Percentiles rank a stretch among this genome's conserved stretches.
phyloP scores from a whole-genome alignment of 352 stramenopile species.

The Phytophthora parvispora region DNA sequence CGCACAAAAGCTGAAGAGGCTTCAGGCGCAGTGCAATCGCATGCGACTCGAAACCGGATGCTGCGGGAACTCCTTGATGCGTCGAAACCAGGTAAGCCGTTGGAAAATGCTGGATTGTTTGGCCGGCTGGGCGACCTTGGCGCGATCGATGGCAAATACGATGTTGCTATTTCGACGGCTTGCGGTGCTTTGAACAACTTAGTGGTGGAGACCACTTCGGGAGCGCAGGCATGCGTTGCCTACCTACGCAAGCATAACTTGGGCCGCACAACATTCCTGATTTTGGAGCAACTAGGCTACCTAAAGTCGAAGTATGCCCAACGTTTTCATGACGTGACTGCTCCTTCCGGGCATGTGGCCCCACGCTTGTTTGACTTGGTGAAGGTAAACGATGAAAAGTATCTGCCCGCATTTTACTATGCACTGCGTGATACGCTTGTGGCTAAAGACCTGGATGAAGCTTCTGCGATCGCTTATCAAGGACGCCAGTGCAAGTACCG shows the following conservation, averaged over 20 bases:
- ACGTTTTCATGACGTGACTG: conserved; percentile 63
- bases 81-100: conserved; percentile 88
- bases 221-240: conserved; percentile 96
- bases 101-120: conserved; percentile 94
- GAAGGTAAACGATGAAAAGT: conserved; percentile 89
- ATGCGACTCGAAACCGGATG: conserved; percentile 79
- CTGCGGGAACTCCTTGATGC: conserved; percentile 95
- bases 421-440: conserved; percentile 98
- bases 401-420: conserved; percentile 97
- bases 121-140: conserved; percentile 98
- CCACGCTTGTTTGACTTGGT: conserved; percentile 93
- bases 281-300: conserved; percentile 98
- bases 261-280: conserved; percentile 97
- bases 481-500: conserved; percentile 95
- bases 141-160: conserved; percentile 96
- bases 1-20: conserved; percentile 86
- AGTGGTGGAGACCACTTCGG: conserved; percentile 97
- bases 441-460: conserved; percentile 95
- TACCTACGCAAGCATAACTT: conserved; percentile 97
- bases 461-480: conserved; percentile 91
- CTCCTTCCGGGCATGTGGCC: conserved; percentile 52
- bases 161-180: conserved; percentile 98
- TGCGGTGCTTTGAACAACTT: conserved; percentile 97
- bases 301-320: conserved; percentile 76
- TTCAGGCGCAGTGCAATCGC: conserved; percentile 68